phyloP scores from a whole-genome alignment of 805 yeast genomes.

The Tetrapisispora pingtungensis region DNA sequence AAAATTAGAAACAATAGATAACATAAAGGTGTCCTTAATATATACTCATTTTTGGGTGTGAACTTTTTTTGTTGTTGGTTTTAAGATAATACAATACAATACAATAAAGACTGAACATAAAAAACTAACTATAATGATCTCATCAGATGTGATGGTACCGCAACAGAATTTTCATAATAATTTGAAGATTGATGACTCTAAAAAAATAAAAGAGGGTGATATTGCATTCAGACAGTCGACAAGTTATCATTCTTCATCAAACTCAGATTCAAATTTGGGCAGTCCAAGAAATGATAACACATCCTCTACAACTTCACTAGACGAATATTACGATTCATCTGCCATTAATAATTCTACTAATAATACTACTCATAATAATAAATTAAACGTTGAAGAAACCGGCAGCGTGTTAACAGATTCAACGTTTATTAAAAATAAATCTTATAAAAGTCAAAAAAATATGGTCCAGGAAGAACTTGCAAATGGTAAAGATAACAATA shows the following conservation, averaged over 20 bases:
- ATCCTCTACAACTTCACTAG: conserved; percentile 15
- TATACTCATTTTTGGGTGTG: no score
- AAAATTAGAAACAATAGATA: no score
- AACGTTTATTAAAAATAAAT: not conserved
- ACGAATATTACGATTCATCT: conserved; percentile 1
- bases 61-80: no score
- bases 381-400: not conserved
- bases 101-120: no score
- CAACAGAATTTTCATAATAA: not conserved
- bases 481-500: not conserved
- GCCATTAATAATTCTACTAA: no score
- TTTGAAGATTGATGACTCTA: no score
- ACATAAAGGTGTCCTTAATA: no score
- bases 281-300: conserved; percentile 16
- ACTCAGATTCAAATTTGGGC: conserved; percentile 17
- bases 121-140: not conserved
- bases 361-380: no score
- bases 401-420: not conserved
- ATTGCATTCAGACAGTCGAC: conserved; percentile 8
- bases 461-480: not conserved
- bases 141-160: conserved; percentile 1
- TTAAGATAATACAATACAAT: no score
- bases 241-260: conserved; percentile 17
- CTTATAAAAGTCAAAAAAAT: not conserved
- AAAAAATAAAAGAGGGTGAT: no score